Evolutionary conservation across 163 green algal species (phyloP).

Genomic region (Prototheca cutis): DNA sequence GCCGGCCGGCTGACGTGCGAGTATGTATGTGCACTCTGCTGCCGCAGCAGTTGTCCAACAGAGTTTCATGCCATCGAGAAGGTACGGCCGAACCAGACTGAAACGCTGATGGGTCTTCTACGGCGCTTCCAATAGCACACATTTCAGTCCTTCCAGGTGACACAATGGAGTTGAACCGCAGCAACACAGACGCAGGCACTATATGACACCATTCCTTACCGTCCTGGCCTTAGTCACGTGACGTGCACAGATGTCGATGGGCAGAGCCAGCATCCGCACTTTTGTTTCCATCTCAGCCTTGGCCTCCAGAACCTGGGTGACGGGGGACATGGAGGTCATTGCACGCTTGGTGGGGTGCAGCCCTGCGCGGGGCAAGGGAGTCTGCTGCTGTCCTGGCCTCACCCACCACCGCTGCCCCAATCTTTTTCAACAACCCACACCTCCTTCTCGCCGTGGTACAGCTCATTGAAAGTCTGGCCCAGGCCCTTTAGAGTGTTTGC

Average conservation of each 20-base stretch:
- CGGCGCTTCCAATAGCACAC: too few relatives aligned
- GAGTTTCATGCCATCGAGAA: too few relatives aligned
- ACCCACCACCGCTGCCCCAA: background rate
- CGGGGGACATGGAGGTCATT: background rate
- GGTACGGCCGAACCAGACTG: too few relatives aligned
- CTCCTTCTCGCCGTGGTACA: background rate
- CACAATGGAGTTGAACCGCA: too few relatives aligned
- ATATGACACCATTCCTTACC: background rate
- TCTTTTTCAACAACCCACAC: background rate
- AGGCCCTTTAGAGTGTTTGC: background rate
- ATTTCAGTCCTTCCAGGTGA: too few relatives aligned
- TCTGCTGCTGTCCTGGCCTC: background rate
- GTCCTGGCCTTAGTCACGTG: background rate
- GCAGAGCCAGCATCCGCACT: background rate
- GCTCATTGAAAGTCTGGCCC: background rate
- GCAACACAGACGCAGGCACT: background rate
- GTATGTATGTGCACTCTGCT: background rate
- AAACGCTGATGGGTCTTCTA: too few relatives aligned
- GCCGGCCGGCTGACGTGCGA: background rate
- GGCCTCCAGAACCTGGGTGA: background rate
- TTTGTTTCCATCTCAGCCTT: background rate
- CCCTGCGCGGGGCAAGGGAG: background rate
- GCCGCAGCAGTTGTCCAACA: too few relatives aligned
- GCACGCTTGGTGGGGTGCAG: background rate
- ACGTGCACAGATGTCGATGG: conserved; percentile 1